Percentiles rank a stretch among this genome's conserved stretches.
These are phyloP conservation scores for Phytopythium delawarense DNA, from an alignment of 352 stramenopile genomes.

Conservation along the genomic window DNA sequence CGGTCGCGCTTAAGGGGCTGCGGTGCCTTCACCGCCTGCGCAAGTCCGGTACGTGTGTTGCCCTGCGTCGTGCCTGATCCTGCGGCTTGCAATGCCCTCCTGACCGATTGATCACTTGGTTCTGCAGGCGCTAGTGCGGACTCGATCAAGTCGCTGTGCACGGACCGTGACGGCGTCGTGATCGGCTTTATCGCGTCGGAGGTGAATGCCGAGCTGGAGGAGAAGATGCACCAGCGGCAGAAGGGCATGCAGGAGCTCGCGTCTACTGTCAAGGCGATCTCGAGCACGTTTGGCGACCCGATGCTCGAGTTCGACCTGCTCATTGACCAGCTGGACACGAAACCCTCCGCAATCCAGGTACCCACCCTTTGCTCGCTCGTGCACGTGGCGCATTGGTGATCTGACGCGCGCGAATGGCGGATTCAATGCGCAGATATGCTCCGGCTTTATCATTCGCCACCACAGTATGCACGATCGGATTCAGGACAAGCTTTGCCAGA, in stretches of 20 bases:
- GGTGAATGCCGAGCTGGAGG: conserved; percentile 81
- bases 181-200: conserved; percentile 88
- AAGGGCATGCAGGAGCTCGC: conserved; percentile 81
- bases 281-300: conserved; percentile 72
- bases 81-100: background rate
- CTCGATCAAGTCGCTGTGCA: conserved; percentile 83
- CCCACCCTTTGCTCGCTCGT: conserved; percentile 3
- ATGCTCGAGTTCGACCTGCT: conserved; percentile 86
- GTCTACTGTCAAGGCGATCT: conserved; percentile 71
- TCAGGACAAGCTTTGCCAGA: conserved; percentile 56
- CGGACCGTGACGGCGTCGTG: conserved; percentile 74
- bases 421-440: conserved; percentile 47
- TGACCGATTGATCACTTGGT: conserved; percentile 1
- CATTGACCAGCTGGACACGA: conserved; percentile 82
- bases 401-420: background rate
- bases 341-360: conserved; percentile 81
- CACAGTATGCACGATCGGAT: conserved; percentile 68
- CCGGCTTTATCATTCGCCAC: conserved; percentile 82
- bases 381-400: conserved; percentile 1
- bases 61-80: background rate
- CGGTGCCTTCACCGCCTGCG: conserved; percentile 79
- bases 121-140: conserved; percentile 62
- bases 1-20: conserved; percentile 53
- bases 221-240: conserved; percentile 68
- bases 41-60: conserved; percentile 54